These are phyloP conservation scores for Trichomonascaceae sp. DNA, from an alignment of 1,139 yeast genomes.

Conservation along the genomic window DNA sequence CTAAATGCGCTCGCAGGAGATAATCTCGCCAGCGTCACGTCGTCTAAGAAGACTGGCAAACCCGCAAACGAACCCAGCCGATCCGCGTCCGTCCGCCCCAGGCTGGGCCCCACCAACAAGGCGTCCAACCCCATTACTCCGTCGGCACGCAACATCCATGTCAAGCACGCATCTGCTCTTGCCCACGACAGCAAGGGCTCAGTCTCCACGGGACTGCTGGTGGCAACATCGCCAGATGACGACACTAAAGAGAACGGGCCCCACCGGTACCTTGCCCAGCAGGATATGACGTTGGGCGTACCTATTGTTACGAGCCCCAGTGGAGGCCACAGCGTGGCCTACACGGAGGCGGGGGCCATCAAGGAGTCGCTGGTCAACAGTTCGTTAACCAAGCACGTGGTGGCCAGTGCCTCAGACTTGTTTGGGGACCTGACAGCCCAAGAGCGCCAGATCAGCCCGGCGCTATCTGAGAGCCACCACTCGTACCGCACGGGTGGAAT, in stretches of 20 bases:
- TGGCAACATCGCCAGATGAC: constrained; percentile 3
- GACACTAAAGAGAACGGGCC: neutral
- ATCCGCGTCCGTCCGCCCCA: constrained; percentile 14
- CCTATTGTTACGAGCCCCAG: neutral
- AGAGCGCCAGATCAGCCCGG: constrained; percentile 6
- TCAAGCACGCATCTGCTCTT: constrained; percentile 19
- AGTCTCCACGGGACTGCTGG: neutral
- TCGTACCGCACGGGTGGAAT: constrained; percentile 47
- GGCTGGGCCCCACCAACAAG: constrained; percentile 38
- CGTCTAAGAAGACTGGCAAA: constrained; percentile 1
- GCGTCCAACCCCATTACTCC: constrained; percentile 77
- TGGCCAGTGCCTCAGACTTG: neutral
- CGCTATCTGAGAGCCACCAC: constrained; percentile 16
- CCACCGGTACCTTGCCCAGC: neutral
- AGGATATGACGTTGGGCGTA: neutral
- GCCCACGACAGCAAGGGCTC: neutral
- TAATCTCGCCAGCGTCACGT: neutral
- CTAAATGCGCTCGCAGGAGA: constrained; percentile 1
- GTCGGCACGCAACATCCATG: constrained; percentile 38
- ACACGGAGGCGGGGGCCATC: constrained; percentile 40
- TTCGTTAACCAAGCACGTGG: constrained; percentile 1
- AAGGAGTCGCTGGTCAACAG: constrained; percentile 12
- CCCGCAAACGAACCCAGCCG: neutral
- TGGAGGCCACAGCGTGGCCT: constrained; percentile 26
- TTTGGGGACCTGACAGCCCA: constrained; percentile 10